These are phyloP conservation scores for Ustilago xerochloae DNA, from an alignment of 1,284 basidiomycete genomes.

Conservation along the genomic window DNA sequence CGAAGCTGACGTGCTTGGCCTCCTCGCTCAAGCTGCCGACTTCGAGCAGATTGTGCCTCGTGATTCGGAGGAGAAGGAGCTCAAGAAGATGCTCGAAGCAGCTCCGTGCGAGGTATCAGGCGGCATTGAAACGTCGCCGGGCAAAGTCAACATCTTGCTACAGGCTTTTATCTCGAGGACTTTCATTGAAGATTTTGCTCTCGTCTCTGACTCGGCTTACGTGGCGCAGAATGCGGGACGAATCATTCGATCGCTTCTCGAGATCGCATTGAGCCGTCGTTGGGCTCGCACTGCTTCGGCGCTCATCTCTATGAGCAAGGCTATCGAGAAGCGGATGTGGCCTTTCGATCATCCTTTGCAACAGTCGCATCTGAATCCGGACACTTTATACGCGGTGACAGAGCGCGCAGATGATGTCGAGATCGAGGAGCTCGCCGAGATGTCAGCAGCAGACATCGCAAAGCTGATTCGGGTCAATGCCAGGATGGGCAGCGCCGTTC, in stretches of 20 bases:
- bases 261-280: conserved; percentile 90
- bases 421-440: conserved; percentile 80
- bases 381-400: conserved; percentile 81
- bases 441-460: conserved; percentile 81
- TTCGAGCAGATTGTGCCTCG: conserved; percentile 95
- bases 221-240: conserved; percentile 84
- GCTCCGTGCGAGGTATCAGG: conserved; percentile 73
- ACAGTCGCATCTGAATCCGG: conserved; percentile 75
- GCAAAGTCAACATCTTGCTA: conserved; percentile 95
- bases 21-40: conserved; percentile 93
- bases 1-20: conserved; percentile 88
- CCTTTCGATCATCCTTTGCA: conserved; percentile 90
- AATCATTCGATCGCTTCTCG: conserved; percentile 90
- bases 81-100: conserved; percentile 78
- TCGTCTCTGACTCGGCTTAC: conserved; percentile 95
- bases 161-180: conserved; percentile 88
- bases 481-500: conserved; percentile 81
- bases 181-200: conserved; percentile 90
- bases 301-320: conserved; percentile 89
- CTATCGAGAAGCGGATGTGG: conserved; percentile 81
- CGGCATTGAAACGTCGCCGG: conserved; percentile 80
- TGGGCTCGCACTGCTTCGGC: conserved; percentile 86
- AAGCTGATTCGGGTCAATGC: conserved; percentile 88
- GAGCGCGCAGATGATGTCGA: conserved; percentile 86
- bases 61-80: conserved; percentile 87